Percentiles rank a stretch among this genome's conserved stretches.
Evolutionary conservation across 257 asterid species (phyloP).

Genomic region (Penstemon barbatus): DNA sequence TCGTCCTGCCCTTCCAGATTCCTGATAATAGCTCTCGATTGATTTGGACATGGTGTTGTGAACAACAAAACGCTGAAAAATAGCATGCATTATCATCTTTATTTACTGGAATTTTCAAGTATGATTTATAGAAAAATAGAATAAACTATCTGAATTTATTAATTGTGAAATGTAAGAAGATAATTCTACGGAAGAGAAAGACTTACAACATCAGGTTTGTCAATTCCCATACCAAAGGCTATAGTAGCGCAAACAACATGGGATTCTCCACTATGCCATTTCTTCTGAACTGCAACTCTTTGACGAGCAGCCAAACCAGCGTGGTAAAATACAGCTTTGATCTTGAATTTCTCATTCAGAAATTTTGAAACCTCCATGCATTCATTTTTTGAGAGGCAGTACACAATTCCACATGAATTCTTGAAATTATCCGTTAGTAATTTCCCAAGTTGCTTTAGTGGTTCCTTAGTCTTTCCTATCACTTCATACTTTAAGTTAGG

Average conservation of each 20-base stretch:
- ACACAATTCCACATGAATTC: slow-evolving; percentile 77
- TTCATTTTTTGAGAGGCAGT: slow-evolving; percentile 95
- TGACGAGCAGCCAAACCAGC: slow-evolving; percentile 93
- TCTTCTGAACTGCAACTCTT: slow-evolving; percentile 82
- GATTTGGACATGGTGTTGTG: slow-evolving; percentile 96
- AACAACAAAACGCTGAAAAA: slow-evolving; percentile 81
- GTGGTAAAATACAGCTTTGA: slow-evolving; percentile 79
- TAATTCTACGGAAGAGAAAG: slow-evolving; percentile 18
- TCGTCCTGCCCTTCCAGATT: slow-evolving; percentile 99
- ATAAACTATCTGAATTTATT: not conserved
- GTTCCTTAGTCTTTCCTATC: slow-evolving; percentile 74
- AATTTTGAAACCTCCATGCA: slow-evolving; percentile 79
- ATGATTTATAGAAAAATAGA: not conserved
- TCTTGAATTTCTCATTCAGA: slow-evolving; percentile 75
- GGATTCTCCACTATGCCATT: slow-evolving; percentile 87
- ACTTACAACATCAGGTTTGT: slow-evolving; percentile 98
- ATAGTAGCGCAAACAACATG: slow-evolving; percentile 94
- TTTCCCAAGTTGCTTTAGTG: slow-evolving; percentile 87
- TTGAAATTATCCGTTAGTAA: slow-evolving; percentile 64
- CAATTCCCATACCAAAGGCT: slow-evolving; percentile 99
- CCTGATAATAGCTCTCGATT: slow-evolving; percentile 96
- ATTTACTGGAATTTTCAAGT: not conserved
- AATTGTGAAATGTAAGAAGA: not conserved
- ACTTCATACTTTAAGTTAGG: slow-evolving; percentile 92
- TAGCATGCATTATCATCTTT: slow-evolving; percentile 7